Base-by-base conservation (phyloP, 129 eudicot species). In the Oenanthe sinensis region DNA sequence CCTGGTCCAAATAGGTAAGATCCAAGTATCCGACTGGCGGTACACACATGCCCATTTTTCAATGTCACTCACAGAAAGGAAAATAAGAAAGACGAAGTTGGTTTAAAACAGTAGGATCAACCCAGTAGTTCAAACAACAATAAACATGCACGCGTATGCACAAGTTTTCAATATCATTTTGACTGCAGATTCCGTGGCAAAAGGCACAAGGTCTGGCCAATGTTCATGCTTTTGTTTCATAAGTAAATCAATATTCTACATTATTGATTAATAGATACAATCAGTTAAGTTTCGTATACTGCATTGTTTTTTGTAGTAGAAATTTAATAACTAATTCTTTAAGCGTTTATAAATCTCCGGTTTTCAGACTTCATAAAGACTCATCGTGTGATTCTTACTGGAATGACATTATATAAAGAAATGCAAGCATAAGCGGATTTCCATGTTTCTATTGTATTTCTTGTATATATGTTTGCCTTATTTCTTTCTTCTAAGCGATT, bases 401-500 rank as follows among this genome's bases (percentile, higher is more conserved):
- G 40, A 65, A 28, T 65, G 39, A 14, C 71, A 30, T 65, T 14
- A 28, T 11, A 30, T 65, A 14, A 40, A 17, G 24, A 15, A 70
- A 9, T 11, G 28, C 1, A 39, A 47, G 46, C 47, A 70, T 39
- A 70, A 67, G 19, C 0, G 43, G 28, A 68, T 19, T 70, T 37
- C 40, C 74, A 69, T 30, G 24, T 37, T 69, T 72, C 73, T 71
- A 5, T 26, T 58, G 19, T 39, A 1, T 39, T 43, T 14, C n/a
- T 62, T 20, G 36, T 24, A 7, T 46, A 60, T 20, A 50, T 58
- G 28, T 72, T 13, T 30, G 40, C 39, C 14, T 10, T 19, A 10
- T 71, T 78, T 20, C 17, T 43, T 5, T 75, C 39, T 46, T 85
- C 72, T 77, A 62, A 79, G 65, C 13, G 45, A 71, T 60, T 68